A percentile compares a stretch with the other conserved stretches of the same genome.
Conservation (phyloP, 75 land plant species). For the Cryptomeria japonica region DNA sequence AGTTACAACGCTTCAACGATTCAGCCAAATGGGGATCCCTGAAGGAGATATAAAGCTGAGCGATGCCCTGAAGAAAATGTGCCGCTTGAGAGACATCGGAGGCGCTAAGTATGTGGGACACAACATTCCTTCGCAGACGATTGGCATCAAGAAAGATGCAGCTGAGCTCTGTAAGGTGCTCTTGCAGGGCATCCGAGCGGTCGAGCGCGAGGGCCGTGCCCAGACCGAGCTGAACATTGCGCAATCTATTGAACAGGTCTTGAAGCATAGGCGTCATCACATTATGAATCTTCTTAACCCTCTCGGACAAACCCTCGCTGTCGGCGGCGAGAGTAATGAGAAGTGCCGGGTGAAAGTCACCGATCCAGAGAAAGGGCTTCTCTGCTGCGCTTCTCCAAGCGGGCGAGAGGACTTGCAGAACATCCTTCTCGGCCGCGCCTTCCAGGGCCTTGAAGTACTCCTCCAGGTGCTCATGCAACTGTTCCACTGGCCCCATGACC, state of each 20-base stretch:
- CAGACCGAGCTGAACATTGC: neutral
- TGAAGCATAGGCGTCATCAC: neutral
- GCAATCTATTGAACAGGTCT: neutral
- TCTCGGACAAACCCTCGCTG: neutral
- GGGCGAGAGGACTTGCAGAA: conserved; percentile 15
- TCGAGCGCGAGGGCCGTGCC: neutral
- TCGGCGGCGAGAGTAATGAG: neutral
- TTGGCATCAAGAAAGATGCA: conserved; percentile 46
- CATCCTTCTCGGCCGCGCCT: conserved; percentile 7
- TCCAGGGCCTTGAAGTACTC: conserved; percentile 14
- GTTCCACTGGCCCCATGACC: neutral
- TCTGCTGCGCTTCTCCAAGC: conserved; percentile 14
- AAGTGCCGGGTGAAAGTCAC: conserved; percentile 23
- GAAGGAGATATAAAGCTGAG: neutral
- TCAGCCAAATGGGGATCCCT: neutral
- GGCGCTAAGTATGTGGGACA: neutral
- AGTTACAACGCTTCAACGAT: neutral
- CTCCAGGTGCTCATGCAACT: neutral
- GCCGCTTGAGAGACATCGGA: neutral
- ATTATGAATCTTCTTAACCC: neutral
- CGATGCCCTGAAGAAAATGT: neutral
- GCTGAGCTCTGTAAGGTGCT: conserved; percentile 1
- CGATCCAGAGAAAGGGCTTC: conserved; percentile 19
- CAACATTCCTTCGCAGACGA: neutral
- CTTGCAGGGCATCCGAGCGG: neutral